A percentile compares a stretch with the other conserved stretches of the same genome.
phyloP scores from a whole-genome alignment of 345 rosid genomes.

The Populus davidiana region DNA sequence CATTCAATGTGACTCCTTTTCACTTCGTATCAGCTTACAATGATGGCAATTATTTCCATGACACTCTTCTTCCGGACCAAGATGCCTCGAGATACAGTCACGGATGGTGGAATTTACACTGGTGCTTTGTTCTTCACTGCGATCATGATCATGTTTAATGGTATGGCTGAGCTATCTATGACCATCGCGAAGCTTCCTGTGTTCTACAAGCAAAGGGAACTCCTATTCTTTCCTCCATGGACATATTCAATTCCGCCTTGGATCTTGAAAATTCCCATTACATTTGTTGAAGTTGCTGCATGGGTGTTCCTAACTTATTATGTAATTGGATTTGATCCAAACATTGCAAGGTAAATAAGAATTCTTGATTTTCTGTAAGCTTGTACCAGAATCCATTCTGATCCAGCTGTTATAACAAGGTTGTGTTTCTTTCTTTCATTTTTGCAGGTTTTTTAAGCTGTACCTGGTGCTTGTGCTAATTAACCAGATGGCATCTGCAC shows the following conservation, averaged over 20 bases:
- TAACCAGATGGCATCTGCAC: conserved; percentile 60
- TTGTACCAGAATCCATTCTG: neutral
- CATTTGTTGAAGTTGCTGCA: conserved; percentile 57
- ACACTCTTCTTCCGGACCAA: conserved; percentile 39
- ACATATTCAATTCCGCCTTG: conserved; percentile 73
- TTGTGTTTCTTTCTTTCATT: neutral
- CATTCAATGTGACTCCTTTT: neutral
- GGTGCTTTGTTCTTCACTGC: conserved; percentile 69
- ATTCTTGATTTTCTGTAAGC: neutral
- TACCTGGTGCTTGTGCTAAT: conserved; percentile 46
- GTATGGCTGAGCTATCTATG: conserved; percentile 72
- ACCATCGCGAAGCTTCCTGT: conserved; percentile 78
- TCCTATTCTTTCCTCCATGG: conserved; percentile 77
- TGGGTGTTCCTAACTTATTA: conserved; percentile 70
- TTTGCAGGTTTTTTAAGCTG: conserved; percentile 58
- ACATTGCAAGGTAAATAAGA: conserved; percentile 51
- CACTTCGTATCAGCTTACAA: conserved; percentile 18
- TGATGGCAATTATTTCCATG: conserved; percentile 28
- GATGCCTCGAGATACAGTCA: conserved; percentile 27
- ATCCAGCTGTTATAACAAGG: neutral
- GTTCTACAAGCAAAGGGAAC: conserved; percentile 80
- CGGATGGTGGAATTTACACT: conserved; percentile 47
- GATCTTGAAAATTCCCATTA: conserved; percentile 71
- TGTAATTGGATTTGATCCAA: conserved; percentile 70
- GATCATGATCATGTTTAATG: conserved; percentile 53